phyloP scores from a whole-genome alignment of 176 grass and related monocot species.

The Aechmea fasciata region DNA sequence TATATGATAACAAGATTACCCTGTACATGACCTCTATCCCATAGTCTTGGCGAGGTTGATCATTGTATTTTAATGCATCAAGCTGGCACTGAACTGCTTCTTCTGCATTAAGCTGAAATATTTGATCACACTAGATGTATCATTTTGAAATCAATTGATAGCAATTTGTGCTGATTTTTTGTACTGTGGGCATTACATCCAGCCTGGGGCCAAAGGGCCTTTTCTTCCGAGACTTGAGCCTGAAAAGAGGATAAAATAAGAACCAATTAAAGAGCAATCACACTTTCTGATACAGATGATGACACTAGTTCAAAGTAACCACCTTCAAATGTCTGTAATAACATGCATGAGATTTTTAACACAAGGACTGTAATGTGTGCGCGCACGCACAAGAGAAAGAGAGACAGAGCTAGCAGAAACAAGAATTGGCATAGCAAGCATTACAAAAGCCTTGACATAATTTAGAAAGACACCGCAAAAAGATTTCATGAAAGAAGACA shows the following conservation, averaged over 20 bases:
- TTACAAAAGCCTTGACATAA: no score
- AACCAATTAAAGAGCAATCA: neutral
- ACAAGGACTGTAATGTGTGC: no score
- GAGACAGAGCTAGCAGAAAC: no score
- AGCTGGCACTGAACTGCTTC: constrained; percentile 75
- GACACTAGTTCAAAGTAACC: no score
- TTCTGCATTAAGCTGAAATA: constrained; percentile 84
- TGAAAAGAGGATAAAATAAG: constrained; percentile 17
- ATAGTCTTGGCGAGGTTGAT: constrained; percentile 72
- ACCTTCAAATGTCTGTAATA: no score
- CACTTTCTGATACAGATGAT: neutral
- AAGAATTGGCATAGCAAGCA: no score
- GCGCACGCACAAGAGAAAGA: no score
- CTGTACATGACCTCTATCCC: constrained; percentile 99
- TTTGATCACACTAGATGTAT: constrained; percentile 8
- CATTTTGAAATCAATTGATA: constrained; percentile 3
- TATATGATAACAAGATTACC: constrained; percentile 34
- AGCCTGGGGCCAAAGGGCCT: constrained; percentile 68
- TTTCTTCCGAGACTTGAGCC: constrained; percentile 69
- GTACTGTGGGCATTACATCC: constrained; percentile 50
- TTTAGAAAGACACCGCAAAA: no score
- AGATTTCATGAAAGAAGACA: no score
- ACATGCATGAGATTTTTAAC: no score
- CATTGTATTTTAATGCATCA: constrained; percentile 86
- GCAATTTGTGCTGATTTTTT: constrained; percentile 9